Evolutionary conservation across 768 basidiomycete species (phyloP), one percentile per base, ranked within the genome.

Genomic region (Exidia glandulosa): DNA sequence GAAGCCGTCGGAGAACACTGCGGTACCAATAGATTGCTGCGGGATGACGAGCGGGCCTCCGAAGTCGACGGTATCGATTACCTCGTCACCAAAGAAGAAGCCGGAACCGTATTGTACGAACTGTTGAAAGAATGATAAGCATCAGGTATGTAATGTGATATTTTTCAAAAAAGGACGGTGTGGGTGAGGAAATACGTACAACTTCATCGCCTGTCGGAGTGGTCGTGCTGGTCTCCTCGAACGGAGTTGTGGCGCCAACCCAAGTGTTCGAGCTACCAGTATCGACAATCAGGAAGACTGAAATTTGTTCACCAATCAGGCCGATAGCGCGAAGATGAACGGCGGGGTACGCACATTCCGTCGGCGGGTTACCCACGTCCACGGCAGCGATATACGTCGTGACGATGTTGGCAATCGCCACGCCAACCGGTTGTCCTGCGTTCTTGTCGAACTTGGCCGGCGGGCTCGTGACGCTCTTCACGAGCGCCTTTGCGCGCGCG

Each of bases 21-120:
- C 84, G 56, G 82, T 84, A 41, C 78, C 80, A 56, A 80, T 78
- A 14, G 74, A 76, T 64, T 81, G 80, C 33, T 76, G 71, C 63
- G 72, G 63, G 61, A 81, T 77, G 31, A 76, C 73, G 32, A 81
- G 75, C 1, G 58, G 66, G 0, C 71, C 55, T 48, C 65, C 61
- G 52, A 32, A 52, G 14, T 60, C 56, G 23, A 68, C 66, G 4
- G 37, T 60, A 58, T 66, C 67, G 45, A 52, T 60, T 37, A 52
- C 56, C 57, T 60, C 45, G 16, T 48, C 36, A 9, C 59, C 60
- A 27, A 13, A 25, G 50, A 61, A 61, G 31, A n/a, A 16, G 31
- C 62, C 62, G 32, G 59, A 60, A 36, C 62, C 57, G 31, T 63
- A 61, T 1, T 7, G 31, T 12, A 54, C 59, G 12, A 3, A 6